Evolutionary conservation across 2,329 filamentous ascomycete species (phyloP), one percentile per base, ranked within the genome.

Genomic region (Pseudopyrenochaeta lycopersici): DNA sequence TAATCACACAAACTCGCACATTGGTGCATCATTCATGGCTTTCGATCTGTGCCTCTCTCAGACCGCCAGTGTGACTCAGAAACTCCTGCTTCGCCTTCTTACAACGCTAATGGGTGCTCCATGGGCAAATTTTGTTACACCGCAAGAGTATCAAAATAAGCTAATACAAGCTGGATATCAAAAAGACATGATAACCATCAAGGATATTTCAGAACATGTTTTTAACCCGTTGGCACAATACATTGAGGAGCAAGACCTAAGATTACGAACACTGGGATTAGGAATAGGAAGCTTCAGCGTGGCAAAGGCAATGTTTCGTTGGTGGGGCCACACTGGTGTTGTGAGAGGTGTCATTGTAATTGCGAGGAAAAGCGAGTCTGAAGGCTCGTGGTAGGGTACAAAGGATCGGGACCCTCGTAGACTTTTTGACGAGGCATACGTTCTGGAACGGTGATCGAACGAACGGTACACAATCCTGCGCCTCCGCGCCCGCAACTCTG

Each of bases 141-240:
- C 77, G 46, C 62, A 64, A 0, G 68, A 79, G 42, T 87, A 87
- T 61, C 66, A 72, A 23, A 59, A 62, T 2, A 77, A 81, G 44
- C 67, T 87, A 6, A 67, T 77, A 1, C 69, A 74, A 15, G 80
- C 77, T 2, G 84, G 84, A 2, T 87, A 85, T 58, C 67, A 76
- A 11, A 45, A 43, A 3, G 47, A 57, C 2, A 67, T 72, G 0
- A 80, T 85, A 36, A 68, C 71, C 21, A 75, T 85, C 1, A 68
- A 70, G 14, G 84, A 87, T 60, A 73, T 87, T 15, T 83, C 84
- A 2, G 74, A 78, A 4, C 68, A 84, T 54, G 83, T 85, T 0
- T 87, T 87, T 60, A 58, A 68, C 0, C 82, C 82, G 0, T 64
- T 87, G 14, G 77, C 80, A 3, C 59, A 46, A 1, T 84, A 80